These are phyloP conservation scores for Leptographium lundbergii DNA, from an alignment of 2,329 filamentous ascomycete species.

Conservation along the genomic window DNA sequence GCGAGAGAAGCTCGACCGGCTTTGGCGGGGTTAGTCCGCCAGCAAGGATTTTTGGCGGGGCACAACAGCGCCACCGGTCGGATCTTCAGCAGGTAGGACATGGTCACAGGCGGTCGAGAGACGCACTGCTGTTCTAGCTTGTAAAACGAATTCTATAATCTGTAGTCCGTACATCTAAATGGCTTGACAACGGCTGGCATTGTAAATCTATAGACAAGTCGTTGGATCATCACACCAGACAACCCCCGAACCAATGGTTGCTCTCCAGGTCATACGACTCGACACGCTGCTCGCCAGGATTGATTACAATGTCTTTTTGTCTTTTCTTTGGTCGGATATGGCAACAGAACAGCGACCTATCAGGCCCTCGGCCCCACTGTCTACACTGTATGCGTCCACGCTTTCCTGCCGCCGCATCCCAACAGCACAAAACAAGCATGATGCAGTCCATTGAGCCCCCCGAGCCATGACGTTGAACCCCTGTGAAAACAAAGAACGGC, in stretches of 20 bases:
- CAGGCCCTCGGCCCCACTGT: background rate
- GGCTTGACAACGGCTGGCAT: no score
- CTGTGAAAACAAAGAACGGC: constrained; percentile 3
- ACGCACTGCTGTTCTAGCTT: no score
- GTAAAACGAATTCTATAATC: no score
- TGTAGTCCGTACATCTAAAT: no score
- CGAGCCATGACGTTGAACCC: constrained; percentile 25
- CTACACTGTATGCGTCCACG: background rate
- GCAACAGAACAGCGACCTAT: background rate
- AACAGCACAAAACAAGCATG: constrained; percentile 29
- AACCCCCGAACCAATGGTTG: no score
- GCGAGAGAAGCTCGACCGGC: background rate
- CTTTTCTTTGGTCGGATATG: background rate
- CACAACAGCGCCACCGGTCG: constrained; percentile 6
- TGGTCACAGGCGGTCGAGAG: no score
- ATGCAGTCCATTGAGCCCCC: constrained; percentile 54
- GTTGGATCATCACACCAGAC: no score
- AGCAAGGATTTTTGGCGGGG: constrained; percentile 12
- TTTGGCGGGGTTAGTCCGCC: constrained; percentile 8
- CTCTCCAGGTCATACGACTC: background rate
- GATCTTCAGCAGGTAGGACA: constrained; percentile 23
- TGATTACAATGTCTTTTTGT: background rate
- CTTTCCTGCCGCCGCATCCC: background rate
- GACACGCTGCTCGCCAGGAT: background rate
- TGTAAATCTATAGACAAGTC: no score